A percentile compares a stretch with the other conserved stretches of the same genome.
phyloP scores from a whole-genome alignment of 2,329 filamentous ascomycete species.

The Botrytis hyacinthi region DNA sequence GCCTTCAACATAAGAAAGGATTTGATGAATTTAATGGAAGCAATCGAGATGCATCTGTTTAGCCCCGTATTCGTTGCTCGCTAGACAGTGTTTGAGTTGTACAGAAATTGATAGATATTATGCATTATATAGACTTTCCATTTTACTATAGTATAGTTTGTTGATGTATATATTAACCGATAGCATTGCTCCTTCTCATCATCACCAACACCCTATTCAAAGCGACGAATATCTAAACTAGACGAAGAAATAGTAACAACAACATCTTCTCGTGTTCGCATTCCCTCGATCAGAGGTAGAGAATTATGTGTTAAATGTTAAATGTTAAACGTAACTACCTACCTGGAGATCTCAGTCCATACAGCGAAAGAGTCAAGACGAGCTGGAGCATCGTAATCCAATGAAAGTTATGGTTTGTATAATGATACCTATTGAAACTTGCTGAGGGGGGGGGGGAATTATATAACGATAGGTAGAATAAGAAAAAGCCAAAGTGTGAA shows the following conservation, averaged over 20 bases:
- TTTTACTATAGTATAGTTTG: no score
- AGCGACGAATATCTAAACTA: no score
- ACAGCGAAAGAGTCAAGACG: background rate
- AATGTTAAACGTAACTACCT: no score
- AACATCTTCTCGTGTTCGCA: background rate
- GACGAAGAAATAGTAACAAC: background rate
- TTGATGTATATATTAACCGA: background rate
- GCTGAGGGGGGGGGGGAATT: no score
- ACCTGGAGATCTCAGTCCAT: background rate
- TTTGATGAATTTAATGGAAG: background rate
- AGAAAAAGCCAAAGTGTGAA: no score
- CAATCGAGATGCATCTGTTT: background rate
- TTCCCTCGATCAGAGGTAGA: background rate
- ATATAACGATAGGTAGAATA: no score
- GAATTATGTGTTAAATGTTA: fast-evolving
- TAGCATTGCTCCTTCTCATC: background rate
- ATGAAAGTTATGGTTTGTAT: background rate
- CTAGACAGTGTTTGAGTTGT: background rate
- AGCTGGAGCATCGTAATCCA: background rate
- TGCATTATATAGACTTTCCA: background rate
- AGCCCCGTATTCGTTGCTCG: background rate
- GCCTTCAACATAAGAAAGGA: no score
- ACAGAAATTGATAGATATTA: background rate
- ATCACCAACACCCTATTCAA: no score
- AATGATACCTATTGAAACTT: no score